Base-by-base conservation (phyloP, 805 yeast genomes). In the Metschnikowia lochheadii region DNA sequence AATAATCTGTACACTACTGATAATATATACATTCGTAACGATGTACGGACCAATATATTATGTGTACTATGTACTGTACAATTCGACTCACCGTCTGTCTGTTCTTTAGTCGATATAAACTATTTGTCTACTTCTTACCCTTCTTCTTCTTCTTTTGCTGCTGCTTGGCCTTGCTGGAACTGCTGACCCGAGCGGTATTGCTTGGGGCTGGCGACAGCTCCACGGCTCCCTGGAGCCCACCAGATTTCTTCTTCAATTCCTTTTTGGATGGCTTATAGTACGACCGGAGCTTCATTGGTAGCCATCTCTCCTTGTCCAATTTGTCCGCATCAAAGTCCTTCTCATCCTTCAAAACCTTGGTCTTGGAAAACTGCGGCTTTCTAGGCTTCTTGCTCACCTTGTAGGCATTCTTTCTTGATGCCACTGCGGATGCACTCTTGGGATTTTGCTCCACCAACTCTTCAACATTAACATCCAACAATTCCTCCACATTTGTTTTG, bases 211-310 rank as follows among this genome's bases (percentile, higher is more conserved):
- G 59, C 15, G 59, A 51, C 50, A 44, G 49, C 46, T 58, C 62
- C 6, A 52, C 51, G 3, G 58, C 59, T 11, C 61, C 62, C 51
- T 57, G 62, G 40, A 51, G 57, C 11, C 60, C 60, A 13, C 57
- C 56, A 13, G 50, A 26, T 36, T 48, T 54, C 50, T 57, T 55
- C 49, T 56, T 55, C 48, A 43, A 46, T 26, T 55, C 56, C 34
- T 54, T 58, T 45, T 56, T 56, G 63, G 87, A 85, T 13, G 95
- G 88, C 66, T 82, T 88, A 70, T 86, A 90, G 59, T 84, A 81
- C 6, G 90, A 79, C 66, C 98, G 81, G 63, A 91, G 95, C 63
- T 83, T 86, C 77, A 87, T 60, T 20, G 97, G 96, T 46, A 92
- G 67, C 98, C 98, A 91, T 70, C 97, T 84, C 67, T 91, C 97